Evolutionary conservation across 345 rosid species (phyloP).

Genomic region (Passiflora organensis): DNA sequence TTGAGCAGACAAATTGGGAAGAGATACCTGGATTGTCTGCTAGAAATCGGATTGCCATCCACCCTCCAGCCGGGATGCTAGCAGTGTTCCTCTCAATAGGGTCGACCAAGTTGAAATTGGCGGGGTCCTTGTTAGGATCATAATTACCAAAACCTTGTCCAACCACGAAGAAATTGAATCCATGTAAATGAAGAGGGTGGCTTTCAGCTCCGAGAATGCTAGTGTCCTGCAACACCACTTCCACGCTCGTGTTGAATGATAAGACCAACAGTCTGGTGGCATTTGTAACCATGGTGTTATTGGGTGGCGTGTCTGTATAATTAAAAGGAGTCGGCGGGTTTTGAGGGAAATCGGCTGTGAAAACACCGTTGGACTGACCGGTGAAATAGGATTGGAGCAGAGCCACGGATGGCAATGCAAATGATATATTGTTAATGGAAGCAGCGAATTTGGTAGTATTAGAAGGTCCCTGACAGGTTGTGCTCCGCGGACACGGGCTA

Average conservation of each 20-base stretch:
- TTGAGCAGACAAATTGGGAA: not conserved
- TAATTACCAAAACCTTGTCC: conserved; percentile 28
- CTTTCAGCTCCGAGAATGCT: conserved; percentile 25
- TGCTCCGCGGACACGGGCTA: conserved; percentile 16
- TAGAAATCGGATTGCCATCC: conserved; percentile 24
- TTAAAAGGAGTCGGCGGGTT: conserved; percentile 16
- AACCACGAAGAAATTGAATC: conserved; percentile 23
- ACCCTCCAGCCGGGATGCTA: conserved; percentile 26
- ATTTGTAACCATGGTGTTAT: conserved; percentile 17
- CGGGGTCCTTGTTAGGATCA: conserved; percentile 18
- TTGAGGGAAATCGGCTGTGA: conserved; percentile 24
- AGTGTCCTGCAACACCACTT: conserved; percentile 21
- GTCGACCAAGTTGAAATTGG: conserved; percentile 18
- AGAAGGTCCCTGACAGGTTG: conserved; percentile 25
- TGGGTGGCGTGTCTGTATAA: conserved; percentile 23
- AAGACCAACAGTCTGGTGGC: conserved; percentile 12
- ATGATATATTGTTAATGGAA: conserved; percentile 19
- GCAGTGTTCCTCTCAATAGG: conserved; percentile 21
- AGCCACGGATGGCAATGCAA: conserved; percentile 15
- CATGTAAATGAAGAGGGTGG: conserved; percentile 26
- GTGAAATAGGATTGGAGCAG: conserved; percentile 19
- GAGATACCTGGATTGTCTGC: conserved; percentile 24
- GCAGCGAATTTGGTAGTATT: conserved; percentile 25
- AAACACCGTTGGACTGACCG: conserved; percentile 20
- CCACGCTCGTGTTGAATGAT: conserved; percentile 24